Evolutionary conservation across 176 grass and related monocot species (phyloP), one percentile per base, ranked within the genome.

Genomic region (Oryza rufipogon): DNA sequence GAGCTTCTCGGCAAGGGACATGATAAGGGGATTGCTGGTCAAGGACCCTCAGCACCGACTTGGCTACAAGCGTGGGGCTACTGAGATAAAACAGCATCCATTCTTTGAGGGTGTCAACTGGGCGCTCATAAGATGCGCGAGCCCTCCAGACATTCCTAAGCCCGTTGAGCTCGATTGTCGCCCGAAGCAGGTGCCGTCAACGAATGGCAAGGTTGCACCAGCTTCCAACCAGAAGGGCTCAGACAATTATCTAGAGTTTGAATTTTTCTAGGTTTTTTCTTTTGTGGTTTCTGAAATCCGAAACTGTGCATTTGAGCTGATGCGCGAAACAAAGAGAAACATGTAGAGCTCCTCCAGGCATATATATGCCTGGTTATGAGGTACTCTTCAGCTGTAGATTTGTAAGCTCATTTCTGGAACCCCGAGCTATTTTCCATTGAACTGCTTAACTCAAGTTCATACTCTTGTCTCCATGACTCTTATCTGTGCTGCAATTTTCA

Each of bases 101-200:
- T 95, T 95, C 85, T 95, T 95, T 0, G 93, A 92, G 82, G 93
- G 93, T 10, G 93, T 95, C 76, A 95, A 95, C 76, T 95, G 93
- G 93, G 93, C 93, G 11, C 87, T 95, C 26, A 95, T 95, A 75
- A 81, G 93, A 64, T 95, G 93, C 0, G 91, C 93, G 0, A 95
- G 71, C 64, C 93, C 93, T 56, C 93, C 93, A 11, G 93, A 95
- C 78, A 89, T 95, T 20, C 93, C 93, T 20, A 95, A 92, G 80
- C 88, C 83, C 0, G 80, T 92, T 19, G 92, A 95, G 54, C 69
- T 92, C 10, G 82, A 95, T n/a, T 80, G 85, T 28, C 74, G 54
- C 68, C 77, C 77, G 3, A 95, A 89, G 88, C 87, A 84, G 38
- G 74, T 73, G 23, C 69, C 85, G 17, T 77, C 87, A 1, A 28